phyloP scores from a whole-genome alignment of 768 basidiomycete genomes.

The Termitomyces sp. region DNA sequence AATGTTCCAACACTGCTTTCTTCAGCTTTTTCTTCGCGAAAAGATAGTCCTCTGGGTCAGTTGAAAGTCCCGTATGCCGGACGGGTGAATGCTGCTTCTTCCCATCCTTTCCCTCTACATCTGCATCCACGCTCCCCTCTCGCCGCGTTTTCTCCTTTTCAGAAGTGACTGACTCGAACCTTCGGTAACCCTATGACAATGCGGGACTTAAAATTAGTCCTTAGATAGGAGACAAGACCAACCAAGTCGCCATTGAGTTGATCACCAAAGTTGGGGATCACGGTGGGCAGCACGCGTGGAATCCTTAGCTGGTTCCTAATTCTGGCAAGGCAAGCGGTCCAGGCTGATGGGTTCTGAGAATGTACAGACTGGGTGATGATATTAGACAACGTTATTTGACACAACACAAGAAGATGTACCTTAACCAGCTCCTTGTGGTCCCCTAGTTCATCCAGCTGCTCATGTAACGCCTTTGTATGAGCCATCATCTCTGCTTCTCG shows the following conservation, averaged over 20 bases:
- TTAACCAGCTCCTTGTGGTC: conserved; percentile 60
- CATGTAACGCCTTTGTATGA: conserved; percentile 43
- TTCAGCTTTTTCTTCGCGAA: conserved; percentile 83
- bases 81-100: conserved; percentile 5
- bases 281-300: too few species aligned
- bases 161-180: not conserved
- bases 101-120: conserved; percentile 3
- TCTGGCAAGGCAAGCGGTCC: conserved; percentile 6
- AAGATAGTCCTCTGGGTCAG: conserved; percentile 76
- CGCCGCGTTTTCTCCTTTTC: not conserved
- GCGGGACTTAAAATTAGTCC: not conserved
- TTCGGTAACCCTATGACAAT: not conserved
- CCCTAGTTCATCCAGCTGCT: conserved; percentile 70
- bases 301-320: conserved; percentile 1
- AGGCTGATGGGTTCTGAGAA: conserved; percentile 4
- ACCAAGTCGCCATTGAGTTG: not conserved
- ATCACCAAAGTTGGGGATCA: not conserved
- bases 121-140: conserved; percentile 1
- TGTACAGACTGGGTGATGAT: conserved; percentile 9
- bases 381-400: not conserved
- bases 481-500: conserved; percentile 59
- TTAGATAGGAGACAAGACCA: not conserved
- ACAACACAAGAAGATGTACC: conserved; percentile 30
- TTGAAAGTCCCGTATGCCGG: conserved; percentile 15
- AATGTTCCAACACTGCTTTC: conserved; percentile 79